A percentile compares a stretch with the other conserved stretches of the same genome.
phyloP scores from a whole-genome alignment of 306 rosid species.

The Sesbania bispinosa region DNA sequence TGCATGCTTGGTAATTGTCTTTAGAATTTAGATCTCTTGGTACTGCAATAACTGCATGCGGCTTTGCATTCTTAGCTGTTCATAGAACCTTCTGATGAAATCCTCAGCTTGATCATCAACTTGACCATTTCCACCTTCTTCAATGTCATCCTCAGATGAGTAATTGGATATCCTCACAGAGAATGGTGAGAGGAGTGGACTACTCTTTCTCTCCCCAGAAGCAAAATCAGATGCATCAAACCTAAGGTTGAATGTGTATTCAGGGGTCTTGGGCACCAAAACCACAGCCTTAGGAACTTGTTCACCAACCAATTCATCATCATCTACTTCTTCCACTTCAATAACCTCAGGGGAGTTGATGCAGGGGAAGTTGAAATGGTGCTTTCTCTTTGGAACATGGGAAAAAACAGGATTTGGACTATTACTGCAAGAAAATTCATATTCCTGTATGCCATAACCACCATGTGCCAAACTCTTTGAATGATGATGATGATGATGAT shows the following conservation, averaged over 20 bases:
- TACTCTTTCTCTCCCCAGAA: no score
- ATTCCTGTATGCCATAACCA: slow-evolving; percentile 41
- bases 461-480: slow-evolving; percentile 28
- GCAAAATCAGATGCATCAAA: no score
- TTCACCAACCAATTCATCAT: not conserved
- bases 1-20: not conserved
- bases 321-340: slow-evolving; percentile 9
- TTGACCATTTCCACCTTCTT: slow-evolving; percentile 26
- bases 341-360: slow-evolving; percentile 33
- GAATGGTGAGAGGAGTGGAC: slow-evolving; percentile 28
- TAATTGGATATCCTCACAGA: slow-evolving; percentile 39
- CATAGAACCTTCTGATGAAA: slow-evolving; percentile 54
- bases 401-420: slow-evolving; percentile 53
- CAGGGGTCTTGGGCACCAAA: slow-evolving; percentile 37
- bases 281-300: slow-evolving; percentile 12
- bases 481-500: slow-evolving; percentile 26
- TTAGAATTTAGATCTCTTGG: slow-evolving; percentile 8
- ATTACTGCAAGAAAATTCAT: slow-evolving; percentile 59
- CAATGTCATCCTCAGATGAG: slow-evolving; percentile 40
- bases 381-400: slow-evolving; percentile 40
- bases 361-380: slow-evolving; percentile 55
- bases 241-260: slow-evolving; percentile 28
- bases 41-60: slow-evolving; percentile 37
- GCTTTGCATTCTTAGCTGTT: slow-evolving; percentile 46
- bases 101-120: slow-evolving; percentile 60